Conservation (phyloP, 352 stramenopile species). For the Detonula confervacea region DNA sequence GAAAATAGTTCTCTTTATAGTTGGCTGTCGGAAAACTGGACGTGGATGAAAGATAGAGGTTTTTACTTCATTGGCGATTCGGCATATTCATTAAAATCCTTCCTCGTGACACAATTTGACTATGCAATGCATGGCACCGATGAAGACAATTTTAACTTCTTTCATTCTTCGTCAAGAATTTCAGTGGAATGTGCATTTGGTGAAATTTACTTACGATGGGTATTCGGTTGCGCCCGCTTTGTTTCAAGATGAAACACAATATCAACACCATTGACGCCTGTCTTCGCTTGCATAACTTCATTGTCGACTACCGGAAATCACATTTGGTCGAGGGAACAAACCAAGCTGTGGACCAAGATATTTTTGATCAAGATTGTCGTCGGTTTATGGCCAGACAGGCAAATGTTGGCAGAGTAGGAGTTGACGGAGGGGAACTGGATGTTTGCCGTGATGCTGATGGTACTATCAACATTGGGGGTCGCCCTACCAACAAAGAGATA, state of each 20-base stretch:
- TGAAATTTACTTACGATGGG: conserved; percentile 31
- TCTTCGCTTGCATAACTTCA: conserved; percentile 44
- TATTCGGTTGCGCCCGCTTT: conserved; percentile 18
- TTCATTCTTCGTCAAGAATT: conserved; percentile 23
- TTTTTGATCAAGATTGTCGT: conserved; percentile 28
- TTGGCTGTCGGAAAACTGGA: conserved; percentile 12
- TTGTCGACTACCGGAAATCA: conserved; percentile 28
- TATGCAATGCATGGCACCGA: conserved; percentile 12
- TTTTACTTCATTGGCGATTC: conserved; percentile 39
- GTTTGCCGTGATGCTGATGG: conserved; percentile 10
- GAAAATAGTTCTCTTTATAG: neutral
- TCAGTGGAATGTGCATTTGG: conserved; percentile 36
- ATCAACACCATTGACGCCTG: conserved; percentile 35
- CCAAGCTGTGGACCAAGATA: neutral
- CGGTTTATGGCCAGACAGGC: neutral
- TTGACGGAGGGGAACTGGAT: conserved; percentile 33
- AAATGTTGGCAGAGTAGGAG: conserved; percentile 12
- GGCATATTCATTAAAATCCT: conserved; percentile 19
- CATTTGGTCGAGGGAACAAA: neutral
- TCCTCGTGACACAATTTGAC: too few species aligned
- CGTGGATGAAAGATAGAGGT: neutral
- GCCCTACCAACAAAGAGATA: too few species aligned
- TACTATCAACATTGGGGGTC: too few species aligned
- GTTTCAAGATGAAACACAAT: conserved; percentile 6
- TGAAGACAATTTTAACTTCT: conserved; percentile 31